A percentile compares a stretch with the other conserved stretches of the same genome.
Conservation (phyloP, 148 eudicot genomes). For the Simmondsia chinensis region DNA sequence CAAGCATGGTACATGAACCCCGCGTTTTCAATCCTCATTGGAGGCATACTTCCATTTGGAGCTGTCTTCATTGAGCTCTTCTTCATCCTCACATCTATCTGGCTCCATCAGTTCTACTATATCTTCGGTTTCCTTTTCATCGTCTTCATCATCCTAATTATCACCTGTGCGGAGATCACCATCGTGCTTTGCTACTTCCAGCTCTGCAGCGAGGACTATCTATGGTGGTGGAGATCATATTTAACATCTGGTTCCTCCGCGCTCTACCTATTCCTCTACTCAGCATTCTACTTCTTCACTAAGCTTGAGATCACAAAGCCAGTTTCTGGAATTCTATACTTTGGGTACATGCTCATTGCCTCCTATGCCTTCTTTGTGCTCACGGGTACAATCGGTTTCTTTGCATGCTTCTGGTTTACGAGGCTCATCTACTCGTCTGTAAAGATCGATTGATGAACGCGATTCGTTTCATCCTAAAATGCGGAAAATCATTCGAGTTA, state of each 20-base stretch:
- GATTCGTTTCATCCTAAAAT: too few species aligned
- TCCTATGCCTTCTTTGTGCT: conserved; percentile 32
- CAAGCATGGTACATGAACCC: conserved; percentile 30
- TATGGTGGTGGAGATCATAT: conserved; percentile 47
- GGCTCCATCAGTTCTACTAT: conserved; percentile 36
- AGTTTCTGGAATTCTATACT: conserved; percentile 26
- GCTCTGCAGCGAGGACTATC: conserved; percentile 38
- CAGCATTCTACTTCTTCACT: conserved; percentile 30
- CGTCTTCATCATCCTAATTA: conserved; percentile 20
- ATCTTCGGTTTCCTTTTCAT: conserved; percentile 30
- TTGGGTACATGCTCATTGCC: conserved; percentile 39
- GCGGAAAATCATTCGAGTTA: too few species aligned
- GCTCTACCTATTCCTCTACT: conserved; percentile 32
- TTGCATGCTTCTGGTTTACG: conserved; percentile 34
- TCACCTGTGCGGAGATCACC: conserved; percentile 30
- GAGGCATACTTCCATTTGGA: conserved; percentile 30
- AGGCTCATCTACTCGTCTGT: conserved; percentile 39
- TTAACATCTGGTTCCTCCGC: conserved; percentile 34
- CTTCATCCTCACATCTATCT: conserved; percentile 23
- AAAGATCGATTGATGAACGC: conserved; percentile 41
- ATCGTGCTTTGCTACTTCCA: conserved; percentile 35
- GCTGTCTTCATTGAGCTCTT: conserved; percentile 26
- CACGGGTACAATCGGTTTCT: conserved; percentile 34
- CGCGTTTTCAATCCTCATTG: conserved; percentile 19
- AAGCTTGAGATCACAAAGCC: conserved; percentile 32